Base-by-base conservation (phyloP, 805 yeast genomes). In the Pichia pseudocactophila region DNA sequence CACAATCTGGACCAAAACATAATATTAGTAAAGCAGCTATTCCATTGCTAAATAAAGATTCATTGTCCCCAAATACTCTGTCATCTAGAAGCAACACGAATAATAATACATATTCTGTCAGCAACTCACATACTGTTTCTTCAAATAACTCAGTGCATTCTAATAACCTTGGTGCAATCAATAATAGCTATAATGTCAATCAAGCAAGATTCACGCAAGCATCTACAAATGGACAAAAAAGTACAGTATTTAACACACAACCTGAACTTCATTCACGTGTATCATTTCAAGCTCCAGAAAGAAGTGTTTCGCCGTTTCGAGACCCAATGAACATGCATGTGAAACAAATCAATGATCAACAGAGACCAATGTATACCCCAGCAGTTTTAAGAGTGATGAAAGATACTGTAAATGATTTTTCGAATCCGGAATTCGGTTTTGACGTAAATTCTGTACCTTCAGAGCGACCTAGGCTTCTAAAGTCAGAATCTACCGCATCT, bases 311-410 rank as follows among this genome's bases (percentile, higher is more conserved):
- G 10, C 46, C 46, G 34, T 59, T 61, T 42, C 52, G 57, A 48
- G 61, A 56, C 46, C 51, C 61, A 1, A 47, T 60, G 27, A 54
- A 54, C 40, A 53, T 60, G 37, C 66, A 66, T 45, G 58, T 81
- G 18, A 82, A 79, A 57, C 95, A 88, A 54, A 78, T 88, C 43
- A 78, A 78, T 45, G 82, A 82, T 36, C 89, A 86, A 48, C 77
- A 87, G 58, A 82, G 85, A 54, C 96, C 97, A 9, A 66, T 89
- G 66, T 89, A 87, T 55, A 70, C 83, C 0, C 97, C 97, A 0
- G 96, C 96, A 0, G 97, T 89, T 10, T 67, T 89, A 40, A 72
- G 85, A 50, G 69, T 44, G 1, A 59, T 53, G 39, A 52, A 38
- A 32, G 40, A 42, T 36, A 22, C 37, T 9, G 19, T 41, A 25